Evolutionary conservation across 176 grass and related monocot species (phyloP), one percentile per base, ranked within the genome.

Genomic region (Panicum miliaceum): DNA sequence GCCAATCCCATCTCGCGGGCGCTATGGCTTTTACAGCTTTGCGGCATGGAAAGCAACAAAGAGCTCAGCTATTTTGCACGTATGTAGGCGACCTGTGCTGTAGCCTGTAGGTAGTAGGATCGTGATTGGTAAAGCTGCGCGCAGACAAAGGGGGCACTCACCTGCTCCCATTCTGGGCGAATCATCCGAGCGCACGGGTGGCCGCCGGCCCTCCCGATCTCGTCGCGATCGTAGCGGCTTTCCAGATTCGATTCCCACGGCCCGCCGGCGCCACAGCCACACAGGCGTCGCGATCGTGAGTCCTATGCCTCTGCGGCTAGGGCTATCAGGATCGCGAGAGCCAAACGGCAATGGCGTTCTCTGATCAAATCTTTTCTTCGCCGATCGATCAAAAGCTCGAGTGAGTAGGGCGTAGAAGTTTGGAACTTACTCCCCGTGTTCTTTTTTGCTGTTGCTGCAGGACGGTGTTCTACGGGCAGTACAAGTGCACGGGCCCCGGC

Each of bases 381-480:
- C 18, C 25, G 43, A 66, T 45, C n/a, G 16, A 64, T 26, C 42
- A 14, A 15, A 45, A 15, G 20, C 37, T 9, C 38, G 23, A 47
- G n/a, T 50, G 23, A 47, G n/a, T 50, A 27, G 22, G 6, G 23
- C 7, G 58, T 4, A 6, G 60, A 18, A 15, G 19, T 77, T 41
- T 26, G 13, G 23, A 62, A 36, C 3, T 25, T 6, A 80, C 22
- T 19, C n/a, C 50, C 27, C 1, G 7, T 9, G 41, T 43, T 32
- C 15, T 34, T 5, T 18, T 34, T 5, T 18, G 29, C 1, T 12
- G 38, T 2, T 58, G 18, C 16, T 85, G 77, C 91, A 98, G 96
- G 93, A 95, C 96, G 71, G 96, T 98, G 82, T 98, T 98, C 88
- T 98, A 95, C 59, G 96, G 96, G 41, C 93, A 98, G 64, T 98